phyloP scores from a whole-genome alignment of 2,329 filamentous ascomycete species.

The Fusarium proliferatum region DNA sequence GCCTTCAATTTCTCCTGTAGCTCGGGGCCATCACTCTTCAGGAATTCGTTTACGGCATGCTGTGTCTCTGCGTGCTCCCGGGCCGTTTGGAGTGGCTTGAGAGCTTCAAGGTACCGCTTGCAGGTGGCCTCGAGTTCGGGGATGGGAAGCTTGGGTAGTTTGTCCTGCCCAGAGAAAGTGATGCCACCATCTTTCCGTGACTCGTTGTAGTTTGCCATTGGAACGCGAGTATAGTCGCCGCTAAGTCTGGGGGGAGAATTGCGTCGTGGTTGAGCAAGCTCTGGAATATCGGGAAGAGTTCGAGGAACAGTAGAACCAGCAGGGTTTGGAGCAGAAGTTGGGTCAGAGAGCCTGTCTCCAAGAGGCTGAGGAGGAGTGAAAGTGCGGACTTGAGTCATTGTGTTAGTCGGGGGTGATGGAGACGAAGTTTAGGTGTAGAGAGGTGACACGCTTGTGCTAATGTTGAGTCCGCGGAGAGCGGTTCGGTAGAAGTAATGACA shows the following conservation, averaged over 20 bases:
- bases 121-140: slow-evolving; percentile 85
- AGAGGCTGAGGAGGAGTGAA: slow-evolving; percentile 76
- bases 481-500: slow-evolving; percentile 95
- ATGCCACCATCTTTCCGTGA: slow-evolving; percentile 74
- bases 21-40: slow-evolving; percentile 81
- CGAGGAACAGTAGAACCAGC: slow-evolving; percentile 54
- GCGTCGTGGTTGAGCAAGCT: slow-evolving; percentile 38
- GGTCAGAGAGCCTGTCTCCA: slow-evolving; percentile 72
- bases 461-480: slow-evolving; percentile 85
- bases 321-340: slow-evolving; percentile 26
- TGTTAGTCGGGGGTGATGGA: slow-evolving; percentile 43
- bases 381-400: slow-evolving; percentile 52
- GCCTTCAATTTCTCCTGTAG: slow-evolving; percentile 90
- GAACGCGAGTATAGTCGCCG: slow-evolving; percentile 55
- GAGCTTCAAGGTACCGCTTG: slow-evolving; percentile 80
- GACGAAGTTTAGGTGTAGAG: slow-evolving; percentile 70
- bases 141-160: slow-evolving; percentile 90
- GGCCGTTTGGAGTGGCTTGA: slow-evolving; percentile 82
- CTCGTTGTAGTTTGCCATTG: slow-evolving; percentile 65
- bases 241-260: slow-evolving; percentile 41
- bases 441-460: slow-evolving; percentile 81
- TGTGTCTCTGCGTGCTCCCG: slow-evolving; percentile 87
- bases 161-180: slow-evolving; percentile 90
- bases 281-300: slow-evolving; percentile 52
- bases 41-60: slow-evolving; percentile 83